Evolutionary conservation across 1,139 yeast genomes (phyloP), one percentile per base, ranked within the genome.

Genomic region (Eremothecium cymbalariae): DNA sequence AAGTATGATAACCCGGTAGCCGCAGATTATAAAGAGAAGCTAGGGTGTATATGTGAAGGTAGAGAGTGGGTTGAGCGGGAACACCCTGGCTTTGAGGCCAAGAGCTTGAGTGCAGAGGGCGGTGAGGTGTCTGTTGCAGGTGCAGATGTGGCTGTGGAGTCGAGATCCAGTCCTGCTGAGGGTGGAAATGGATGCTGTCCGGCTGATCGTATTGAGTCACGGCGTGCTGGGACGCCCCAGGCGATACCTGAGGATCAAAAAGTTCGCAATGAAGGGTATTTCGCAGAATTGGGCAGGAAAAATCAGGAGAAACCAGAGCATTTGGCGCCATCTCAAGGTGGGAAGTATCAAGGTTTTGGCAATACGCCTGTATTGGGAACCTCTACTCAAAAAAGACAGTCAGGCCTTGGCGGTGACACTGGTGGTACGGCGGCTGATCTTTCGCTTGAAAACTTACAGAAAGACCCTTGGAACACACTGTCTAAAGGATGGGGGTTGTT

Each of bases 401-500:
- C 32, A 12, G 32, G 29, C 17, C 35, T 30, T 13, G 67, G 69
- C 4, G 69, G 74, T 9, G 34, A 47, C 8, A 42, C 31, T 40
- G 58, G 43, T 24, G 41, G 36, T 32, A 45, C 39, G 24, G 21
- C 21, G n/a, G 58, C 77, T 11, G 67, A 74, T 2, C 69, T 85
- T 46, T 74, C 83, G 7, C 55, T 85, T 12, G 93, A 85, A 46
- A 80, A 77, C 38, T 66, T 88, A 40, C 95, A 85, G 54, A 62
- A 63, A 25, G 97, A 90, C 53, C 98, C 98, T 5, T 53, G 88
- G 38, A 95, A 94, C 7, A 80, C 96, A 1, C 68, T 90, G 38
- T 63, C 85, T 19, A 84, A 79, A 59, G 97, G 98, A 15, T 90
- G 97, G 96, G 90, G 95, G 5, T 63, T 90, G 45, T 85, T 90